Conservation (phyloP, 805 yeast species). For the Nakazawaea ambrosiae region DNA sequence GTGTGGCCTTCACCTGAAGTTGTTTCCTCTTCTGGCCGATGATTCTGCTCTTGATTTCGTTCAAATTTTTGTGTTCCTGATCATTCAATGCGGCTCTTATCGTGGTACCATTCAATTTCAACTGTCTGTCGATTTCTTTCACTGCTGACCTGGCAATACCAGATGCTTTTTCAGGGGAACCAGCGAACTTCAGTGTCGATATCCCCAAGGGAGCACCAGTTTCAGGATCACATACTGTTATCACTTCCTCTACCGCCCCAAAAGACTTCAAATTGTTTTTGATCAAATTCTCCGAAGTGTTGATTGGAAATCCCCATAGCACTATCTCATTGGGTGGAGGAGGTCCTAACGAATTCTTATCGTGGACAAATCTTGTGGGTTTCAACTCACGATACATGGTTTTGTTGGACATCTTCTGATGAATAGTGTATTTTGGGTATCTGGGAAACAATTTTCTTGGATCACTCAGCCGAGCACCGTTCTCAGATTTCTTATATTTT, state of each 20-base stretch:
- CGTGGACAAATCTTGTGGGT: constrained; percentile 39
- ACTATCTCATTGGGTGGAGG: constrained; percentile 67
- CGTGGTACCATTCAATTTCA: constrained; percentile 44
- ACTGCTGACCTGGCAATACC: constrained; percentile 39
- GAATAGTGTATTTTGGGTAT: constrained; percentile 14
- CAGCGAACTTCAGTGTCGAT: constrained; percentile 55
- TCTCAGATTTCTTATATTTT: constrained; percentile 24
- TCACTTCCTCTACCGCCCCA: constrained; percentile 58
- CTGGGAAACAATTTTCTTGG: constrained; percentile 35
- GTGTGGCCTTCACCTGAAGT: constrained; percentile 19
- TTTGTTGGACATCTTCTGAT: constrained; percentile 15
- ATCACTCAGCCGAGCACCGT: constrained; percentile 28
- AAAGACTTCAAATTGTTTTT: constrained; percentile 50
- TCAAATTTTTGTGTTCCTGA: constrained; percentile 29
- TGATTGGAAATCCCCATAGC: constrained; percentile 56
- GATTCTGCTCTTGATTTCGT: constrained; percentile 23
- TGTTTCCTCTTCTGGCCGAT: constrained; percentile 32
- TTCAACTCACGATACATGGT: constrained; percentile 13
- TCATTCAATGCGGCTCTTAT: constrained; percentile 50
- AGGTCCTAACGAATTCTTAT: constrained; percentile 67
- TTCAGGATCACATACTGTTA: constrained; percentile 58
- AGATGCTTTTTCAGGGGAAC: constrained; percentile 43
- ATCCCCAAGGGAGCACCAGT: constrained; percentile 78
- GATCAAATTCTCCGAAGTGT: constrained; percentile 37
- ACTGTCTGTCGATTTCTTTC: constrained; percentile 28